A percentile compares a stretch with the other conserved stretches of the same genome.
These are phyloP conservation scores for Alternaria sp. DNA, from an alignment of 2,329 filamentous ascomycete species.

Conservation along the genomic window DNA sequence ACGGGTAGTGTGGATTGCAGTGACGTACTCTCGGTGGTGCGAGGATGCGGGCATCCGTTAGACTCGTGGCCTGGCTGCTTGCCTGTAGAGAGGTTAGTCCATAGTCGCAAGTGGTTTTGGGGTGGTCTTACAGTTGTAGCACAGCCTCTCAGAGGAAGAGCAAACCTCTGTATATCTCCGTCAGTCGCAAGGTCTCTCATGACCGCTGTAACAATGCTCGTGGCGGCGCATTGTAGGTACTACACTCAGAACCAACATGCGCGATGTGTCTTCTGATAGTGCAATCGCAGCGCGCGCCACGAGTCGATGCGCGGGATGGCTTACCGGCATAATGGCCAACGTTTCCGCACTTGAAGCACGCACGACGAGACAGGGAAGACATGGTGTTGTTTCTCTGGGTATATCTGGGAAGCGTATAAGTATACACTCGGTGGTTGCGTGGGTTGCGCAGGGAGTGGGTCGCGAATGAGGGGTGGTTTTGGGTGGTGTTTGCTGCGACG, in stretches of 20 bases:
- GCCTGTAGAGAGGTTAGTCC: slow-evolving; percentile 57
- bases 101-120: slow-evolving; percentile 10
- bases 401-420: slow-evolving; percentile 37
- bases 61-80: slow-evolving; percentile 97
- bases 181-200: slow-evolving; percentile 32
- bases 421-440: slow-evolving; percentile 21
- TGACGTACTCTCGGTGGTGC: slow-evolving; percentile 85
- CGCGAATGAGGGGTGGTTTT: slow-evolving; percentile 27
- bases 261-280: slow-evolving; percentile 24
- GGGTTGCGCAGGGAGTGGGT: slow-evolving; percentile 25
- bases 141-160: slow-evolving; percentile 96
- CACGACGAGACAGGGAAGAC: slow-evolving; percentile 63
- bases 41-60: slow-evolving; percentile 94
- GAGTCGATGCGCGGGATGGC: slow-evolving; percentile 29
- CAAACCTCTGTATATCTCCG: slow-evolving; percentile 75
- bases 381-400: slow-evolving; percentile 52
- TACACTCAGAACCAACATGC: slow-evolving; percentile 15
- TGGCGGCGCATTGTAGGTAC: slow-evolving; percentile 32
- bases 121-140: slow-evolving; percentile 89
- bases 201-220: slow-evolving; percentile 15
- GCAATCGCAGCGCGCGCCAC: slow-evolving; percentile 31
- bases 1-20: neutral
- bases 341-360: slow-evolving; percentile 64
- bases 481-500: slow-evolving; percentile 33
- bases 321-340: slow-evolving; percentile 63